Evolutionary conservation across 1,139 yeast species (phyloP).

Genomic region (Kurtzmaniella quercitrusa): DNA sequence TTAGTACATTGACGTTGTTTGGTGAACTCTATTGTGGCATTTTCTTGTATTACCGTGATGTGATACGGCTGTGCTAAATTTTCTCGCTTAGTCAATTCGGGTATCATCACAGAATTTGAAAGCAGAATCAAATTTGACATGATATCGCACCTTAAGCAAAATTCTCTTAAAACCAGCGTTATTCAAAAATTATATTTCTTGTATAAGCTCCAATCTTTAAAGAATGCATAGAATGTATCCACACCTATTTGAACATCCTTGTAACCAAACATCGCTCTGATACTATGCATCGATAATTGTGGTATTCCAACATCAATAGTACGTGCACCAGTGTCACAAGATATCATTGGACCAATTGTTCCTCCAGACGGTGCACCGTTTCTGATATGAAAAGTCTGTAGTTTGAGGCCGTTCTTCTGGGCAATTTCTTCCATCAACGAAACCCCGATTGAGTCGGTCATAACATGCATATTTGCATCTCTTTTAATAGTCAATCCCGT

Average conservation of each 20-base stretch:
- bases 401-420: conserved; percentile 19
- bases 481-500: conserved; percentile 37
- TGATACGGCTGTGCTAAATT: too few relatives aligned
- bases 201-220: conserved; percentile 30
- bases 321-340: conserved; percentile 38
- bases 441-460: conserved; percentile 40
- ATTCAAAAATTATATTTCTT: conserved; percentile 3
- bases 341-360: conserved; percentile 43
- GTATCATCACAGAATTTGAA: too few relatives aligned
- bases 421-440: conserved; percentile 32
- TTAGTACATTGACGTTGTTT: background rate
- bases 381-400: conserved; percentile 43
- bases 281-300: conserved; percentile 45
- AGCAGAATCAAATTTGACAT: too few relatives aligned
- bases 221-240: conserved; percentile 35
- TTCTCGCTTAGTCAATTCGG: too few relatives aligned
- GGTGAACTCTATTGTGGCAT: too few relatives aligned
- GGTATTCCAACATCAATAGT: conserved; percentile 45
- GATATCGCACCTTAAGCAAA: too few relatives aligned
- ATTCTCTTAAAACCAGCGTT: too few relatives aligned
- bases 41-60: too few relatives aligned
- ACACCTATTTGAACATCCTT: conserved; percentile 43
- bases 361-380: conserved; percentile 44
- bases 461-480: conserved; percentile 41
- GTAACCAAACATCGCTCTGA: conserved; percentile 39